Conservation (phyloP, 1,284 basidiomycete species). For the Pascua sp. region DNA sequence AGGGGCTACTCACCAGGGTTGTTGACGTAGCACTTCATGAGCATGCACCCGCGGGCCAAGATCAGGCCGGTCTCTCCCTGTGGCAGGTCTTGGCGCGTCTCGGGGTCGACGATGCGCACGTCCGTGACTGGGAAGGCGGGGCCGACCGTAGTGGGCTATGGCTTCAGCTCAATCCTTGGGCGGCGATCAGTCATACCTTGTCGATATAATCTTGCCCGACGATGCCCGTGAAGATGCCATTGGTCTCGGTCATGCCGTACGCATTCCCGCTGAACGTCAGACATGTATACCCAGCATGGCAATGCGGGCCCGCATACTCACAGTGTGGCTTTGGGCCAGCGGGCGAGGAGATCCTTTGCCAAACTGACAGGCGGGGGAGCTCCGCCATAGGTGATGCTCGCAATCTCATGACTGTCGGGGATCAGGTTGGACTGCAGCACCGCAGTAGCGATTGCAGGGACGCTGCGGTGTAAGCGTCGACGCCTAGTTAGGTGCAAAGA, state of each 20-base stretch:
- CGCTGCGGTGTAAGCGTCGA: slow-evolving; percentile 8
- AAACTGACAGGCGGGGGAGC: slow-evolving; percentile 36
- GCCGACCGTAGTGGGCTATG: slow-evolving; percentile 8
- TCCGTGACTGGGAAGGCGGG: slow-evolving; percentile 35
- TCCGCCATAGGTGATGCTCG: slow-evolving; percentile 41
- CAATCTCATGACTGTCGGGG: slow-evolving; percentile 24
- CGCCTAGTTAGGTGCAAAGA: neutral
- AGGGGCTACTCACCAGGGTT: slow-evolving; percentile 12
- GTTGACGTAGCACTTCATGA: slow-evolving; percentile 39
- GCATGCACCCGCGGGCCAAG: slow-evolving; percentile 32
- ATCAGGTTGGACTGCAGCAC: slow-evolving; percentile 32
- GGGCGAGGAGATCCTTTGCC: slow-evolving; percentile 25
- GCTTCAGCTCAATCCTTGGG: neutral
- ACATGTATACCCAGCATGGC: no score
- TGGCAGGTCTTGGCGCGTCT: slow-evolving; percentile 11
- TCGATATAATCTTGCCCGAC: slow-evolving; percentile 32
- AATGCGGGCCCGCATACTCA: neutral
- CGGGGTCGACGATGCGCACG: slow-evolving; percentile 32
- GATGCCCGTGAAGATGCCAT: slow-evolving; percentile 35
- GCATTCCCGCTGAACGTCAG: slow-evolving; percentile 19
- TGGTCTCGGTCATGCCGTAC: slow-evolving; percentile 44
- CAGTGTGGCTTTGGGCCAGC: slow-evolving; percentile 32
- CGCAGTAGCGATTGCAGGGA: slow-evolving; percentile 36
- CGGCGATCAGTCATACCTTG: neutral
- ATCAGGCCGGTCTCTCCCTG: slow-evolving; percentile 29